Base-by-base conservation (phyloP, 2,329 filamentous ascomycete species). In the Pestalotiopsis sp. region DNA sequence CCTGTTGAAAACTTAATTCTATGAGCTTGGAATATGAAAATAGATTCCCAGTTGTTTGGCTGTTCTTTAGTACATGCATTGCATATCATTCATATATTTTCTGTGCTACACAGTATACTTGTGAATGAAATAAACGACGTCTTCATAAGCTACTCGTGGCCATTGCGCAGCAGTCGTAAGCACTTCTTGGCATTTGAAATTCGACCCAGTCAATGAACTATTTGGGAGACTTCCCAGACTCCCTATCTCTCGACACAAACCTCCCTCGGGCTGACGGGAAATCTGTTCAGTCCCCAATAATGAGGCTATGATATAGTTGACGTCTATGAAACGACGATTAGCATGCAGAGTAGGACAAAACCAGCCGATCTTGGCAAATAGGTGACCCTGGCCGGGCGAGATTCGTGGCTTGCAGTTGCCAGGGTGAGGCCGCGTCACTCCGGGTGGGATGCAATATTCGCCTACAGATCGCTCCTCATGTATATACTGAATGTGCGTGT, bases 381-480 rank as follows among this genome's bases (percentile, higher is more conserved):
- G 36, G 59, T 6, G 31, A 61, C 31, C 59, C 25, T 20, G 27
- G 27, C 17, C 14, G 3, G 20, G 45, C 45, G 59, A 38, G 31
- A 20, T 38, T 36, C 25, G 27, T 20, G 31, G 27, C 31, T 61
- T 61, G 59, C 59, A 61, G 59, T 36, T 36, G 27, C 59, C 17
- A 39, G 59, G 59, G 36, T 31, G 31, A 38, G 59, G 59, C 59
- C 59, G 59, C 59, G 59, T 61, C 59, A 61, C 45, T 52, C 20
- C 45, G 45, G 20, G 20, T 52, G 45, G 20, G 20, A n/a, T 52
- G 45, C 45, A 52, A 52, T 52, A 52, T n/a, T 52, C 45, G 45
- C 45, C 20, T 52, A 52, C 45, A 52, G 6, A n/a, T 9, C 17
- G 45, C 14, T n/a, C 14, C 45, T 52, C 45, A 52, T 45, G 39